Percentiles rank a stretch among this genome's conserved stretches.
phyloP scores from a whole-genome alignment of 2,329 filamentous ascomycete species.

The Hypoxylon sp. region DNA sequence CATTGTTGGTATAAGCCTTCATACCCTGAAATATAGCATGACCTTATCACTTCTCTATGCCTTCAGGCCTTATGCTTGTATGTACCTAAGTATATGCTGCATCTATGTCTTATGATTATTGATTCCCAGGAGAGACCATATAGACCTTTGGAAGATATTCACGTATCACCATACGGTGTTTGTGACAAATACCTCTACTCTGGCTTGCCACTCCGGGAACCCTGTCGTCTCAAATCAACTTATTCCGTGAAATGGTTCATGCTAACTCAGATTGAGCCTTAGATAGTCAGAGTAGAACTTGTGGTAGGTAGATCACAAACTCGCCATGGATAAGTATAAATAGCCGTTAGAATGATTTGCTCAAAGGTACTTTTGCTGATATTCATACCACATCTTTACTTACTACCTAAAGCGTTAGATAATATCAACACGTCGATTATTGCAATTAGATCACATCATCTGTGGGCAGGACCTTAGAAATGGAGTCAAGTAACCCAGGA shows the following conservation, averaged over 20 bases:
- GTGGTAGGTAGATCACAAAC: not conserved
- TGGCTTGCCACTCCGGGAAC: not conserved
- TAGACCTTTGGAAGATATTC: not conserved
- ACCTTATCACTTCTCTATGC: not conserved
- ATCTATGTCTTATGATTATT: not conserved
- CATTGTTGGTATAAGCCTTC: not conserved
- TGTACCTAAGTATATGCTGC: not conserved
- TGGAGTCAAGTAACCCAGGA: not conserved
- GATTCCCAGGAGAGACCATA: not conserved
- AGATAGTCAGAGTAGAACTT: not conserved
- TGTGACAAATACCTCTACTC: not conserved
- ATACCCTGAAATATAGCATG: not conserved
- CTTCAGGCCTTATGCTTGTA: not conserved
- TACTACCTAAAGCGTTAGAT: not conserved
- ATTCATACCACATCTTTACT: not conserved
- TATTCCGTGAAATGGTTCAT: not conserved
- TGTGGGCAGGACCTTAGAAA: not conserved
- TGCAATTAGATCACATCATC: not conserved
- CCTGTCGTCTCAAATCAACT: not conserved
- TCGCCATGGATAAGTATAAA: not conserved
- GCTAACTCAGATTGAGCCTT: not conserved
- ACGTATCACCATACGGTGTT: not conserved
- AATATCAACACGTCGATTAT: not conserved
- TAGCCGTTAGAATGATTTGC: no score
- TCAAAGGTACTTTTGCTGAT: not conserved